These are phyloP conservation scores for Conticribra guillardii DNA, from an alignment of 108 stramenopile species.

Conservation along the genomic window DNA sequence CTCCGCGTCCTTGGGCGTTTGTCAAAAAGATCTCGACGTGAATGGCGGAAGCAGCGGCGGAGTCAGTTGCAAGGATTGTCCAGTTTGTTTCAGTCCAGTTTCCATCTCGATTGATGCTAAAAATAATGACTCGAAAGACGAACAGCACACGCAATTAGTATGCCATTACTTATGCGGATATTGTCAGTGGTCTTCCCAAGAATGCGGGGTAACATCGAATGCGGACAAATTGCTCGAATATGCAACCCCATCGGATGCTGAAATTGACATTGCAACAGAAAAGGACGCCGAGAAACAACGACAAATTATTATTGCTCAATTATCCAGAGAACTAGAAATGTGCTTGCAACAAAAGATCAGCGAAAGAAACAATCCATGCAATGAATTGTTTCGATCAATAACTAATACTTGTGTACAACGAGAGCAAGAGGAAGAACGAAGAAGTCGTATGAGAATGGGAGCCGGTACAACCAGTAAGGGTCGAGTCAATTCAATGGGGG, in stretches of 20 bases:
- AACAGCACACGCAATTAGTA: slow-evolving; percentile 13
- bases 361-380: slow-evolving; percentile 29
- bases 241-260: slow-evolving; percentile 3
- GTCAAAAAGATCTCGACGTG: slow-evolving; percentile 26
- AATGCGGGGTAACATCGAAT: slow-evolving; percentile 40
- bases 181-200: slow-evolving; percentile 47
- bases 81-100: slow-evolving; percentile 59
- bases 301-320: slow-evolving; percentile 25
- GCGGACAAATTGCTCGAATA: slow-evolving; percentile 41
- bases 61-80: slow-evolving; percentile 65
- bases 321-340: slow-evolving; percentile 31
- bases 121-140: slow-evolving; percentile 13
- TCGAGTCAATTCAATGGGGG: not conserved
- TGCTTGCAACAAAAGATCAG: slow-evolving; percentile 31
- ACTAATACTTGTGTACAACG: slow-evolving; percentile 33
- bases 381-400: slow-evolving; percentile 32
- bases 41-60: slow-evolving; percentile 31
- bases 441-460: slow-evolving; percentile 27
- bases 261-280: slow-evolving; percentile 12
- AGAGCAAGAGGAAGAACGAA: slow-evolving; percentile 43
- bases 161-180: slow-evolving; percentile 50
- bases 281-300: slow-evolving; percentile 30
- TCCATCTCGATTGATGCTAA: slow-evolving; percentile 40
- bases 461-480: not conserved
- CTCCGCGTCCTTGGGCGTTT: slow-evolving; percentile 54